Percentiles rank a stretch among this genome's conserved stretches.
Evolutionary conservation across 1,284 basidiomycete species (phyloP).

Genomic region (Cryptococcus sp.): DNA sequence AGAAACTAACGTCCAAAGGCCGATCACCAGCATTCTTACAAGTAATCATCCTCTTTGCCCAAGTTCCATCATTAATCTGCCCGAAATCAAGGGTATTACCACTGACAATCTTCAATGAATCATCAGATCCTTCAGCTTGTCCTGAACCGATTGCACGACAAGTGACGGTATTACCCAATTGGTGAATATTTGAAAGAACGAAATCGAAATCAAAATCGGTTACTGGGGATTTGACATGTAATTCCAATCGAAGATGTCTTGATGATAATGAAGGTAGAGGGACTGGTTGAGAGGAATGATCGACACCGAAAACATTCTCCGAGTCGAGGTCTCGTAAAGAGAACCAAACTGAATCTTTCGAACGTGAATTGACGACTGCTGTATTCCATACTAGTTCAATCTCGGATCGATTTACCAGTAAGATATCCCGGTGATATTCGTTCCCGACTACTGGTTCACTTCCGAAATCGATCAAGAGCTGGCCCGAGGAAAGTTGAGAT

Average conservation of each 20-base stretch:
- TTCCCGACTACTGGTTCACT: constrained; percentile 36
- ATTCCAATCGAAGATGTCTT: constrained; percentile 36
- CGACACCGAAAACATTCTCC: constrained; percentile 46
- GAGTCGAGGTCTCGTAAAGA: constrained; percentile 44
- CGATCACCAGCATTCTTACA: constrained; percentile 50
- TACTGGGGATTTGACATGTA: constrained; percentile 29
- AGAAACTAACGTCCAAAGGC: constrained; percentile 50
- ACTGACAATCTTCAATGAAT: constrained; percentile 48
- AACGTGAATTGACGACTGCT: constrained; percentile 31
- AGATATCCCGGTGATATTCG: constrained; percentile 39
- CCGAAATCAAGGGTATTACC: constrained; percentile 52
- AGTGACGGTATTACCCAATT: constrained; percentile 40
- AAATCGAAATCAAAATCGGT: constrained; percentile 43
- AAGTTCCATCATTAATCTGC: constrained; percentile 50
- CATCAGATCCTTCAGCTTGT: constrained; percentile 37
- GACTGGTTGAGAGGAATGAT: constrained; percentile 35
- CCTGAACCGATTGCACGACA: constrained; percentile 37
- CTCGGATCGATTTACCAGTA: constrained; percentile 44
- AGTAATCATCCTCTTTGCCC: constrained; percentile 50
- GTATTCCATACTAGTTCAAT: constrained; percentile 44
- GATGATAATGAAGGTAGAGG: constrained; percentile 40
- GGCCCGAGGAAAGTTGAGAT: constrained; percentile 31
- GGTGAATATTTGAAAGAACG: constrained; percentile 40
- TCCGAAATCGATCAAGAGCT: constrained; percentile 40
- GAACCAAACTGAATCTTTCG: constrained; percentile 43